Evolutionary conservation across 2,329 filamentous ascomycete species (phyloP), one percentile per base, ranked within the genome.

Genomic region (Cryphonectria radicalis): DNA sequence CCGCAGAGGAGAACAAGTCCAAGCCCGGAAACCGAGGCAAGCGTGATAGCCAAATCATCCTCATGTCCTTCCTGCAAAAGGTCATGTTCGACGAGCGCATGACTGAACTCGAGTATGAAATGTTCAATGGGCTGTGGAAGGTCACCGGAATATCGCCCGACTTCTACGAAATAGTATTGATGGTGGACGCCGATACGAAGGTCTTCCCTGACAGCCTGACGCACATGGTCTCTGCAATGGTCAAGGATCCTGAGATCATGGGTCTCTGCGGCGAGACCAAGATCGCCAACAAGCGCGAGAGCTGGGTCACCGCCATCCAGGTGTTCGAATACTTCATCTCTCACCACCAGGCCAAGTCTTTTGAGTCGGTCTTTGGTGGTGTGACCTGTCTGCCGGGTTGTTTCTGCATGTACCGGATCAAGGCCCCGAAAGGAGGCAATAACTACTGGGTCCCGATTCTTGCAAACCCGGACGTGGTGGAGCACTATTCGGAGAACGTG

Each of bases 381-480:
- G 96, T 99, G 73, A 99, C 96, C 74, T 99, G 96, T 87, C 87
- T 99, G 76, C 96, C 96, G 22, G 96, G 96, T 75, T 99, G 96
- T 86, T 99, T 99, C 90, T 98, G 94, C 87, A 99, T 99, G 97
- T 99, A 99, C 85, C 93, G 96, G 78, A 98, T 99, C 89, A 99
- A 99, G 84, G 93, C 96, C 42, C 97, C 96, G 73, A 99, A 99
- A 84, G 96, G 96, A 75, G 95, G 93, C 37, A 94, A 98, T 81
- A 98, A 99, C 85, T 99, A 98, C 84, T 99, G 96, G 96, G 96
- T 99, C 35, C 96, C 96, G 10, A 98, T 99, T 78, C 88, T 99
- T 74, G 96, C 96, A 76, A 99, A 99, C 81, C 97, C 97, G 3
- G 97, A 99, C 78, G 93, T 99, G 60, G 97, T 99, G 63, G 96